These are phyloP conservation scores for Kuraishia piskuri DNA, from an alignment of 805 yeast species.

Conservation along the genomic window DNA sequence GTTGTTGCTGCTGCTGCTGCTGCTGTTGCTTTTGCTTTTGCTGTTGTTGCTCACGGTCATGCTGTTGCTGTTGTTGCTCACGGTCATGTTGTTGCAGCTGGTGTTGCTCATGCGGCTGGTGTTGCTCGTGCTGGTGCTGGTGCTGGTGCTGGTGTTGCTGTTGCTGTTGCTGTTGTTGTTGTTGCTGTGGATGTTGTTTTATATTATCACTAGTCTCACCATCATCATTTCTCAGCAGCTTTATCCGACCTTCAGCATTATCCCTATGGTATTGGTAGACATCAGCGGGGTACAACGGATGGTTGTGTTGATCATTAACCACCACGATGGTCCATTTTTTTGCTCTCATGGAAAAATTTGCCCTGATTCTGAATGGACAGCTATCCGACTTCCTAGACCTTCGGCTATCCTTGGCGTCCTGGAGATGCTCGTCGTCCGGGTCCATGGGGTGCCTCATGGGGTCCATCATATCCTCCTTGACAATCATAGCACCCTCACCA, in stretches of 20 bases:
- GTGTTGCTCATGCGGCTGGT: neutral
- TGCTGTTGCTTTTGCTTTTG: no score
- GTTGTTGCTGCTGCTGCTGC: neutral
- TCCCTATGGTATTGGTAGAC: neutral
- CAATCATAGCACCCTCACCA: neutral
- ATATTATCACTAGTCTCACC: no score
- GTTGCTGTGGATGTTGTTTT: neutral
- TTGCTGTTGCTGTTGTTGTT: slow-evolving; percentile 4
- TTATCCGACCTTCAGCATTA: neutral
- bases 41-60: no score
- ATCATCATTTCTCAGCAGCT: neutral
- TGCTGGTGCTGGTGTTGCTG: neutral
- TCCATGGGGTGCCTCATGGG: neutral
- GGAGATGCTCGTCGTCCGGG: slow-evolving; percentile 8
- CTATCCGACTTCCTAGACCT: slow-evolving; percentile 18
- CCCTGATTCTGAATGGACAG: slow-evolving; percentile 61
- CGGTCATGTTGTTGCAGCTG: neutral
- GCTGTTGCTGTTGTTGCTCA: neutral
- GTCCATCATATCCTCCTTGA: neutral
- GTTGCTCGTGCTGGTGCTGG: neutral
- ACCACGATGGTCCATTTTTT: slow-evolving; percentile 53
- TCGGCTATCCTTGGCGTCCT: slow-evolving; percentile 4
- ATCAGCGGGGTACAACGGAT: slow-evolving; percentile 25
- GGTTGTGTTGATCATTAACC: slow-evolving; percentile 53
- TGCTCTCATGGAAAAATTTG: slow-evolving; percentile 45